Evolutionary conservation across 306 rosid species (phyloP), one percentile per base, ranked within the genome.

Genomic region (Elaeagnus macrophylla): DNA sequence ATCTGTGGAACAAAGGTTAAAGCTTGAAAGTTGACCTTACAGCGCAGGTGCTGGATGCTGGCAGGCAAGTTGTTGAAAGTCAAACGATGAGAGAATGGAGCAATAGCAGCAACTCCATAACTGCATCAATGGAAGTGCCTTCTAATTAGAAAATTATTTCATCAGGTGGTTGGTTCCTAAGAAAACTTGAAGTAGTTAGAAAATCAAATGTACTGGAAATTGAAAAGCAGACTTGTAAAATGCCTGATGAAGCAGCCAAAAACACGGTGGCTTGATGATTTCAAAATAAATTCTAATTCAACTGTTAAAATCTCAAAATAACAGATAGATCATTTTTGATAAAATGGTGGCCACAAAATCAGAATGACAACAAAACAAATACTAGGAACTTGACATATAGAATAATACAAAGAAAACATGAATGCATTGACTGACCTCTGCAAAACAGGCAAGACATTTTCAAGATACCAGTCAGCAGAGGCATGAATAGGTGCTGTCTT

Each of bases 51-150:
- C 79, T 91, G 96, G 50, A 86, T 82, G 65, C 79, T 84, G 73
- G 60, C 54, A 36, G 99, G 87, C 77, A 91, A 73, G 77, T 77
- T 68, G 53, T 87, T 86, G 67, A 84, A 91, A 62, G 82, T 66
- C 75, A 91, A 72, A 11, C 99, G 99, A 67, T 91, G 99, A 64
- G 99, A 84, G 79, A 91, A 91, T 25, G 99, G 99, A 56, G 99
- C 67, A 65, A 91, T 71, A 48, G 96, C 99, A 75, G 86, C 95
- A 65, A 91, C 53, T 50, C 93, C 89, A 65, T 82, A 75, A 56
- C 96, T 87, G 85, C 38, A 53, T 38, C 48, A 53, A 54, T 57
- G 39, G 48, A 57, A 37, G 44, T 18, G 37, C 51, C 52, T 36
- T 61, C 38, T 3, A 5, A 54, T 17, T 58, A 17, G 56, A 17